A percentile compares a stretch with the other conserved stretches of the same genome.
Conservation (phyloP, 2,329 filamentous ascomycete species). For the Aureobasidium sp. region DNA sequence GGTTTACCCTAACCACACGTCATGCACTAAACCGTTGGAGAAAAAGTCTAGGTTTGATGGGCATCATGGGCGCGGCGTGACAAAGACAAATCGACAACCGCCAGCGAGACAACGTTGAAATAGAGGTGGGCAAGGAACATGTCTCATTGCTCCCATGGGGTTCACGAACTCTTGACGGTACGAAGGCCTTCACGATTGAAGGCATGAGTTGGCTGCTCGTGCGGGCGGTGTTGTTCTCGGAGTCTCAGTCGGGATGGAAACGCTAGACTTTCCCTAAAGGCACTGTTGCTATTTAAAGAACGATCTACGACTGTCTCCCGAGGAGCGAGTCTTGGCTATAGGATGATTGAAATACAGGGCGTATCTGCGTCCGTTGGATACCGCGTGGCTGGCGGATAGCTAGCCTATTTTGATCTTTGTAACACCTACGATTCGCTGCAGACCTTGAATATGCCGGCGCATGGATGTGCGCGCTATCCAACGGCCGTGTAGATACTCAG, state of each 20-base stretch:
- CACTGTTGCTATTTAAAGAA: conserved; percentile 9
- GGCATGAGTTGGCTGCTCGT: too few relatives aligned
- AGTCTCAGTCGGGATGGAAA: neutral
- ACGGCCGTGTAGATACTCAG: too few relatives aligned
- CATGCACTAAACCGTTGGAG: neutral
- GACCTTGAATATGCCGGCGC: too few relatives aligned
- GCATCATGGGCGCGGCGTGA: neutral
- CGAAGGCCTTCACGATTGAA: too few relatives aligned
- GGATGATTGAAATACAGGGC: neutral
- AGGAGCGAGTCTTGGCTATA: conserved; percentile 2
- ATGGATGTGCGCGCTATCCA: too few relatives aligned
- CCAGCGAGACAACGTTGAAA: neutral
- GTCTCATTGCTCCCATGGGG: neutral
- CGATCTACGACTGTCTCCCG: neutral
- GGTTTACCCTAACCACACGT: neutral
- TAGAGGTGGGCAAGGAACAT: neutral
- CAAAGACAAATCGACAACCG: neutral
- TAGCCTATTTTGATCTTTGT: too few relatives aligned
- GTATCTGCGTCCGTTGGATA: too few relatives aligned
- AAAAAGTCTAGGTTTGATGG: neutral
- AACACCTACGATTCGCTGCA: too few relatives aligned
- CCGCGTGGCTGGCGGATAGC: too few relatives aligned
- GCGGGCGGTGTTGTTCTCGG: neutral
- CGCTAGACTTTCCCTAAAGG: too few relatives aligned
- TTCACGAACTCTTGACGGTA: neutral